Evolutionary conservation across 140 eudicot species (phyloP).

Genomic region (Stevia rebaudiana): DNA sequence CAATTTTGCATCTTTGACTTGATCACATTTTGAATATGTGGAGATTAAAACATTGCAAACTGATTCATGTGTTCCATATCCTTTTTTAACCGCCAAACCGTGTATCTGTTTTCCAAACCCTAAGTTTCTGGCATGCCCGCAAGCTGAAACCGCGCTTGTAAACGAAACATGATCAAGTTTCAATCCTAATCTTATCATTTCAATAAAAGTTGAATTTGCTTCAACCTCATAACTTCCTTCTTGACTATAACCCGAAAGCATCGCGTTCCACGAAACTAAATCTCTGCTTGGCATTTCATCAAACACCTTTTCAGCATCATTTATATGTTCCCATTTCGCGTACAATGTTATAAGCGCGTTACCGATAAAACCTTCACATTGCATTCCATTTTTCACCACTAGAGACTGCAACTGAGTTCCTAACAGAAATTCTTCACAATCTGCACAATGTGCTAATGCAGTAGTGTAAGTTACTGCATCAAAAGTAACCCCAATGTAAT

Average conservation of each 20-base stretch:
- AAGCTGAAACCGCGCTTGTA: slow-evolving; percentile 64
- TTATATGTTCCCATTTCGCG: slow-evolving; percentile 48
- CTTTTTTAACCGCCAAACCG: slow-evolving; percentile 46
- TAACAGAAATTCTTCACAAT: slow-evolving; percentile 48
- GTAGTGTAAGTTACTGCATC: slow-evolving; percentile 73
- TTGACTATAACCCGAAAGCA: slow-evolving; percentile 84
- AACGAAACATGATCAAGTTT: slow-evolving; percentile 76
- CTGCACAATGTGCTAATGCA: slow-evolving; percentile 57
- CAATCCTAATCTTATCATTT: slow-evolving; percentile 54
- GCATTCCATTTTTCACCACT: slow-evolving; percentile 49
- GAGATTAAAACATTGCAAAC: slow-evolving; percentile 77
- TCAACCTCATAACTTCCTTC: slow-evolving; percentile 54
- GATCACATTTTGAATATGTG: slow-evolving; percentile 59
- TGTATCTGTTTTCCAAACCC: slow-evolving; percentile 67
- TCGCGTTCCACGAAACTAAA: slow-evolving; percentile 83
- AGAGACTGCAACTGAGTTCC: slow-evolving; percentile 67
- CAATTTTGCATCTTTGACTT: slow-evolving; percentile 45
- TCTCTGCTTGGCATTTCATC: slow-evolving; percentile 59
- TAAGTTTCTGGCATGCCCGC: slow-evolving; percentile 62
- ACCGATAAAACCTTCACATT: slow-evolving; percentile 55
- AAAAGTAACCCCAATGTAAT: slow-evolving; percentile 46
- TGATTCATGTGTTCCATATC: slow-evolving; percentile 48
- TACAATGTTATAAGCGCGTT: slow-evolving; percentile 75
- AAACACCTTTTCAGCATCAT: slow-evolving; percentile 63
- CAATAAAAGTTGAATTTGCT: slow-evolving; percentile 46